Evolutionary conservation across 2,329 filamentous ascomycete genomes (phyloP).

Genomic region (Pseudocercospora eumusae): DNA sequence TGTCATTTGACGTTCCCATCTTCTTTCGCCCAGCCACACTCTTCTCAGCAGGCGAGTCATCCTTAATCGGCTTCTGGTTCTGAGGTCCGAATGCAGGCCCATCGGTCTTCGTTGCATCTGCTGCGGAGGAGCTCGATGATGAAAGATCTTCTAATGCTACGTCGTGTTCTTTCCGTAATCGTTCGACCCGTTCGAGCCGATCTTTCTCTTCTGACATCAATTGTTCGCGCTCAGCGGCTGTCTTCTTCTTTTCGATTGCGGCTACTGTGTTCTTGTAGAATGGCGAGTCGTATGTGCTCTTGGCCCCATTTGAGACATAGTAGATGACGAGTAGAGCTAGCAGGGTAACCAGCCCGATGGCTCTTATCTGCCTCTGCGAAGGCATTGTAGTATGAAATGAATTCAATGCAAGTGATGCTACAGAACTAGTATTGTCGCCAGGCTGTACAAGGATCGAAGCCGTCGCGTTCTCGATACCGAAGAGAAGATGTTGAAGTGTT

Average conservation of each 20-base stretch:
- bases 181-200: conserved; percentile 33
- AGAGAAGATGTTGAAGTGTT: background rate
- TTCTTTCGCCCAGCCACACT: conserved; percentile 58
- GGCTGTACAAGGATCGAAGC: background rate
- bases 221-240: conserved; percentile 36
- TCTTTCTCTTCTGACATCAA: conserved; percentile 34
- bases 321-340: conserved; percentile 67
- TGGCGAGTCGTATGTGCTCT: conserved; percentile 54
- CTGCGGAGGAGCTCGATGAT: conserved; percentile 18
- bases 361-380: conserved; percentile 68
- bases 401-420: background rate
- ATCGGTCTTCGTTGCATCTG: conserved; percentile 1
- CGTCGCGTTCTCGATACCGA: background rate
- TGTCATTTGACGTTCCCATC: conserved; percentile 42
- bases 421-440: background rate
- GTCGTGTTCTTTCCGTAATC: conserved; percentile 39
- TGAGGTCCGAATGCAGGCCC: conserved; percentile 49
- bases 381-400: conserved; percentile 55
- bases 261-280: conserved; percentile 60
- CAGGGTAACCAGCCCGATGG: conserved; percentile 65
- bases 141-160: conserved; percentile 27
- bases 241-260: conserved; percentile 54
- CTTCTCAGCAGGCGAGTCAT: conserved; percentile 40
- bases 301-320: conserved; percentile 68
- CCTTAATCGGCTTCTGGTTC: conserved; percentile 67